These are phyloP conservation scores for Trichoderma sp. DNA, from an alignment of 2,329 filamentous ascomycete genomes.

Conservation along the genomic window DNA sequence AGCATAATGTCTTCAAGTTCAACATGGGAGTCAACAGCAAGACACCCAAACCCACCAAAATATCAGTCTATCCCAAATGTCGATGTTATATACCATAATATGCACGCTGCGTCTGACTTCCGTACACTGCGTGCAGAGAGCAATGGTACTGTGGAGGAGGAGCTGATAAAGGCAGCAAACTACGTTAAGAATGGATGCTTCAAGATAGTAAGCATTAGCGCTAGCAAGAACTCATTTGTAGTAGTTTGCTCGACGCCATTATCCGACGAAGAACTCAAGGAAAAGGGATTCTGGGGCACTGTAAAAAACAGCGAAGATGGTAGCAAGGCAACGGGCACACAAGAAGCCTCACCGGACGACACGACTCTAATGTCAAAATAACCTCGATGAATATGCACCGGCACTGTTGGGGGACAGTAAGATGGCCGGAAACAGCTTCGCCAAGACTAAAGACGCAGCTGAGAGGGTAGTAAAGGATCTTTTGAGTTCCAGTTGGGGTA, in stretches of 20 bases:
- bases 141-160: not conserved
- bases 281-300: not conserved
- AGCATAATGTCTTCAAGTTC: too few species aligned
- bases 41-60: too few species aligned
- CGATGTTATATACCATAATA: not conserved
- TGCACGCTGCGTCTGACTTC: not conserved
- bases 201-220: not conserved
- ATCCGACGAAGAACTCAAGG: not conserved
- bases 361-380: slow-evolving; percentile 71
- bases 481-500: slow-evolving; percentile 46
- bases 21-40: too few species aligned
- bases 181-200: not conserved
- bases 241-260: not conserved
- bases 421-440: slow-evolving; percentile 34
- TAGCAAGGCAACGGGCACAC: not conserved
- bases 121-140: not conserved
- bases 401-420: slow-evolving; percentile 30
- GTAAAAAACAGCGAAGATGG: not conserved
- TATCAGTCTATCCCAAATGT: not conserved
- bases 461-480: slow-evolving; percentile 40
- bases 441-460: slow-evolving; percentile 31
- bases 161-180: not conserved
- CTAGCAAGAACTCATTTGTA: not conserved
- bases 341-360: slow-evolving; percentile 30
- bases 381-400: slow-evolving; percentile 92